These are phyloP conservation scores for Asterochloris sp. DNA, from an alignment of 139 green algal species.

Conservation along the genomic window DNA sequence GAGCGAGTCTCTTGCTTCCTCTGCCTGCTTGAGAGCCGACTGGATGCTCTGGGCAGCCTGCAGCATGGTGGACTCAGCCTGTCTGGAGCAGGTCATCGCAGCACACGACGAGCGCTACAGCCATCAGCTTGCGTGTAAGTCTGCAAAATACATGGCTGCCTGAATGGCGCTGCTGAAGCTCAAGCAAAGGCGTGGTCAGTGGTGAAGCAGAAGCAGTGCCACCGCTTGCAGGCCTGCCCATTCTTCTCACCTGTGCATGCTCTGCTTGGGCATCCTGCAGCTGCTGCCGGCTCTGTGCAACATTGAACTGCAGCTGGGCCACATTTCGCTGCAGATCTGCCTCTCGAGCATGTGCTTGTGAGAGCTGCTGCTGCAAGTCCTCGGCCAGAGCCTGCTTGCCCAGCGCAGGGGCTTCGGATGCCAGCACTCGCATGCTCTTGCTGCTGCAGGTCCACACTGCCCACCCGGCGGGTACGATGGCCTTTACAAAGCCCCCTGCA, in stretches of 20 bases:
- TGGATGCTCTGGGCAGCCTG: no score
- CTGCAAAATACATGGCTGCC: background rate
- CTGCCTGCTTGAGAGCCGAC: no score
- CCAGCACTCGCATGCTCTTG: slow-evolving; percentile 33
- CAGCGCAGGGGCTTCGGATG: slow-evolving; percentile 25
- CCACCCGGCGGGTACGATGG: slow-evolving; percentile 16
- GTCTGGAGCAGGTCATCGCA: no score
- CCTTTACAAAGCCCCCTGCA: slow-evolving; percentile 16
- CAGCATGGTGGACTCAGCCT: no score
- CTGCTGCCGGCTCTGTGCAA: background rate
- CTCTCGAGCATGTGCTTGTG: slow-evolving; percentile 7
- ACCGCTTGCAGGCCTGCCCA: background rate
- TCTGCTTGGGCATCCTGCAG: slow-evolving; percentile 1
- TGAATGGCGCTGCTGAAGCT: background rate
- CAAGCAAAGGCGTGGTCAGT: background rate
- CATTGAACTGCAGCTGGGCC: slow-evolving; percentile 3
- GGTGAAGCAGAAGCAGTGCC: background rate
- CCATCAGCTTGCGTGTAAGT: background rate
- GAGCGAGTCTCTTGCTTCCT: no score
- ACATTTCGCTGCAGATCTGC: slow-evolving; percentile 11
- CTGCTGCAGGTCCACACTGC: slow-evolving; percentile 28
- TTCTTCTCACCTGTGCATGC: background rate
- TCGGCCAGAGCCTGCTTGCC: background rate
- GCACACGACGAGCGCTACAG: background rate
- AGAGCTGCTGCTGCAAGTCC: background rate